Percentiles rank a stretch among this genome's conserved stretches.
phyloP scores from a whole-genome alignment of 2,329 filamentous ascomycete genomes.

The Aspergillus hortae region DNA sequence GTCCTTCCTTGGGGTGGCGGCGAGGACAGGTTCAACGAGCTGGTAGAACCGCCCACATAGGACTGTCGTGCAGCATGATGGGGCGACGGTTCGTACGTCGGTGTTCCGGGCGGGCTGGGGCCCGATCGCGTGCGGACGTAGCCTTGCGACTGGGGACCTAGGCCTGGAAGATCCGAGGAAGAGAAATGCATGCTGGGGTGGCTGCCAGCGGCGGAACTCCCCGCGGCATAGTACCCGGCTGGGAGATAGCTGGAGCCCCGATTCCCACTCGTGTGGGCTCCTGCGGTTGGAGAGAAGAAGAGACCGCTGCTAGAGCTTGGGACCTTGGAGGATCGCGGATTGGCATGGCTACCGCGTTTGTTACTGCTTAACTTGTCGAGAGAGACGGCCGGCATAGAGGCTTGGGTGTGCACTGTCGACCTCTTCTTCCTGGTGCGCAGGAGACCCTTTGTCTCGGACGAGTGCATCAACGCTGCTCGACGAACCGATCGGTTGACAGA shows the following conservation, averaged over 20 bases:
- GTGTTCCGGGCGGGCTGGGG: slow-evolving; percentile 64
- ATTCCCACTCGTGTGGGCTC: slow-evolving; percentile 52
- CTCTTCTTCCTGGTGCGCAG: slow-evolving; percentile 47
- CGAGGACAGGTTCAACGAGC: slow-evolving; percentile 62
- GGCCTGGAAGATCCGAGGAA: slow-evolving; percentile 59
- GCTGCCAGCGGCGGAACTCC: slow-evolving; percentile 50
- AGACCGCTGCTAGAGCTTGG: slow-evolving; percentile 65
- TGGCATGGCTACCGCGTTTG: slow-evolving; percentile 34
- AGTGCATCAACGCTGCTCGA: slow-evolving; percentile 73
- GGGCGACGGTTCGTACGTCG: slow-evolving; percentile 45
- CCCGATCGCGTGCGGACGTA: slow-evolving; percentile 48
- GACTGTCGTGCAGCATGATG: slow-evolving; percentile 24
- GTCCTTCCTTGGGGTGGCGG: slow-evolving; percentile 67
- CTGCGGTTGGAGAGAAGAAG: slow-evolving; percentile 91
- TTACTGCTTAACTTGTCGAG: slow-evolving; percentile 48
- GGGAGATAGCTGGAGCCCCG: slow-evolving; percentile 78
- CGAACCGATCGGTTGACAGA: slow-evolving; percentile 88
- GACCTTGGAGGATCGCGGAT: slow-evolving; percentile 27
- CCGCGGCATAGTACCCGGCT: slow-evolving; percentile 83
- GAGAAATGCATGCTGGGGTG: slow-evolving; percentile 31
- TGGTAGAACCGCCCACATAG: slow-evolving; percentile 43
- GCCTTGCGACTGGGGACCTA: slow-evolving; percentile 58
- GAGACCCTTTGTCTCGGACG: slow-evolving; percentile 67
- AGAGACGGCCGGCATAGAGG: slow-evolving; percentile 45
- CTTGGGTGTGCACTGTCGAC: slow-evolving; percentile 21